Evolutionary conservation across 768 basidiomycete species (phyloP).

Genomic region (Rhizopogon rudus): DNA sequence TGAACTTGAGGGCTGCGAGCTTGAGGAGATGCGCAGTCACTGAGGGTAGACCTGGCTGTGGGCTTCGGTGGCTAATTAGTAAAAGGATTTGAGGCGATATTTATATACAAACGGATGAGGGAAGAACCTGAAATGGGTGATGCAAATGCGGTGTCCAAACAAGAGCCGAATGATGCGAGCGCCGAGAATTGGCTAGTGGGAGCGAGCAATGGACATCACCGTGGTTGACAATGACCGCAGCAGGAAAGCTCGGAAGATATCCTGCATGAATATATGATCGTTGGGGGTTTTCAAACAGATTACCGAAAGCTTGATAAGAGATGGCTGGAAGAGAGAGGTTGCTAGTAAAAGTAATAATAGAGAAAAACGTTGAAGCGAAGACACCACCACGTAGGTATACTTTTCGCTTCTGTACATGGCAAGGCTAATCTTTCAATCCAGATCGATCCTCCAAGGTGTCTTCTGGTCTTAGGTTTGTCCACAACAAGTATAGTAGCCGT

Average conservation of each 20-base stretch:
- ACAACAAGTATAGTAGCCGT: too few relatives aligned
- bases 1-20: background rate
- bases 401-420: conserved; percentile 1
- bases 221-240: conserved; percentile 9
- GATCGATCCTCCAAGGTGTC: too few relatives aligned
- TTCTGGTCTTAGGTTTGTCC: too few relatives aligned
- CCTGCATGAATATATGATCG: conserved; percentile 1
- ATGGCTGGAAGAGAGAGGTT: background rate
- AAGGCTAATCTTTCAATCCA: background rate
- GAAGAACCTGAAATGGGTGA: conserved; percentile 7
- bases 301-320: background rate
- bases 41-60: background rate
- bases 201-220: conserved; percentile 19
- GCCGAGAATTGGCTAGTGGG: conserved; percentile 6
- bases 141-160: conserved; percentile 14
- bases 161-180: conserved; percentile 17
- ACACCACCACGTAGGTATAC: too few relatives aligned
- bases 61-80: background rate
- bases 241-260: conserved; percentile 20
- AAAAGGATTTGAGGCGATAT: conserved; percentile 5
- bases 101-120: conserved; percentile 11
- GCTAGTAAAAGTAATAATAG: background rate
- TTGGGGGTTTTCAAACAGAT: conserved; percentile 10
- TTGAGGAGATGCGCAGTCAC: background rate
- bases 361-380: background rate